Evolutionary conservation across 495 filamentous ascomycete genomes (phyloP), one percentile per base, ranked within the genome.

Genomic region (Annulohypoxylon moriforme): DNA sequence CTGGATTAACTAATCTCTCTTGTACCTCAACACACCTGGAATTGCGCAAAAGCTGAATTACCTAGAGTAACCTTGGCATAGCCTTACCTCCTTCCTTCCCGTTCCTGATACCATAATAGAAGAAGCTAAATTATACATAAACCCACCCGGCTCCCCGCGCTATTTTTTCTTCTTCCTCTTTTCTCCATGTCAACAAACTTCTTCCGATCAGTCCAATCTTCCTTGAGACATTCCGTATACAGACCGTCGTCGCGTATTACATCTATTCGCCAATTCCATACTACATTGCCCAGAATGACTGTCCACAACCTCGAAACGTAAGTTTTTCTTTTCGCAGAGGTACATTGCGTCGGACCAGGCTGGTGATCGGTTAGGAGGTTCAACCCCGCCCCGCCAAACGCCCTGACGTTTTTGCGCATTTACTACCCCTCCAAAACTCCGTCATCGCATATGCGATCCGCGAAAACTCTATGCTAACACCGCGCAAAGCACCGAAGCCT

Each of bases 401-500:
- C 10, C 9, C 7, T 44, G n/a, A 44, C 16, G n/a, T 20, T 44
- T 44, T 44, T n/a, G n/a, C n/a, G 16, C 40, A 13, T n/a, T 27
- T 2, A n/a, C n/a, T 55, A 44, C 36, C 22, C 40, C 18, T 33
- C 61, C 38, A 27, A 25, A 14, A 16, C 44, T 29, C 27, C 22
- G 34, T 14, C 11, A 13, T 44, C 40, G 40, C 16, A 8, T 8
- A 1, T 4, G 6, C 4, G 13, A 6, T 13, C 16, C 3, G n/a
- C 3, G n/a, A 16, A 16, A 44, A 31, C 40, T 46, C 20, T 36
- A 75, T 71, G 71, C 68, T 55, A 31, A 65, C 56, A 14, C 56
- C 36, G 13, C 24, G 66, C 68, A 79, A 76, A 97, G 93, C 63
- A 83, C 83, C 69, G 78, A 80, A 0, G 85, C 89, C 33, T 97